These are phyloP conservation scores for Piper longum DNA, from an alignment of 164 flowering plant genomes.

Conservation along the genomic window DNA sequence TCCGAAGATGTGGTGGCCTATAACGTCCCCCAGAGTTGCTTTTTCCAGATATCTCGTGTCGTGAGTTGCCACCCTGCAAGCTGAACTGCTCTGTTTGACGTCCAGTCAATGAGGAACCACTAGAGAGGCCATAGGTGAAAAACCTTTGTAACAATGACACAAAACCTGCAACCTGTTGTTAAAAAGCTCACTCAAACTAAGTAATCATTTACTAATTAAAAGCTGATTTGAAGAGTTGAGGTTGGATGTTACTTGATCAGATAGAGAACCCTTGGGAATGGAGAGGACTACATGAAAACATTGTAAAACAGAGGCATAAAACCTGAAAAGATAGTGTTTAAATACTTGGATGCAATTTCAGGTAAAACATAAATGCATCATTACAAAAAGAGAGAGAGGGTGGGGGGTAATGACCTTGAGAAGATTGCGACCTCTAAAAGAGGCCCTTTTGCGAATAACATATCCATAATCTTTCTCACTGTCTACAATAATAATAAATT, in stretches of 20 bases:
- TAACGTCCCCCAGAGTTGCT: slow-evolving; percentile 32
- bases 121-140: slow-evolving; percentile 47
- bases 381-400: not conserved
- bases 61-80: slow-evolving; percentile 11
- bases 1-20: slow-evolving; percentile 88
- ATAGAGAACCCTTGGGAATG: slow-evolving; percentile 49
- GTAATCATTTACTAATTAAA: not conserved
- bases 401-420: slow-evolving; percentile 35
- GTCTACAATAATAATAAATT: slow-evolving; percentile 30
- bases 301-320: slow-evolving; percentile 54
- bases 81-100: slow-evolving; percentile 16
- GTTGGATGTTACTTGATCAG: slow-evolving; percentile 56
- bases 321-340: slow-evolving; percentile 31
- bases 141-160: slow-evolving; percentile 57
- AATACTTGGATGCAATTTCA: not conserved
- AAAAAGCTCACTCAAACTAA: not conserved
- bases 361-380: not conserved
- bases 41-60: slow-evolving; percentile 18
- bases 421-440: slow-evolving; percentile 41
- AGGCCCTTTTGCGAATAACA: slow-evolving; percentile 34
- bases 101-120: slow-evolving; percentile 15
- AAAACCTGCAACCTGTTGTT: slow-evolving; percentile 59
- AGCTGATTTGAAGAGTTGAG: not conserved
- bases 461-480: slow-evolving; percentile 61
- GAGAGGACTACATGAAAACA: slow-evolving; percentile 73